Evolutionary conservation across 179 eudicot species (phyloP).

Genomic region (Heliamphora pulchella): DNA sequence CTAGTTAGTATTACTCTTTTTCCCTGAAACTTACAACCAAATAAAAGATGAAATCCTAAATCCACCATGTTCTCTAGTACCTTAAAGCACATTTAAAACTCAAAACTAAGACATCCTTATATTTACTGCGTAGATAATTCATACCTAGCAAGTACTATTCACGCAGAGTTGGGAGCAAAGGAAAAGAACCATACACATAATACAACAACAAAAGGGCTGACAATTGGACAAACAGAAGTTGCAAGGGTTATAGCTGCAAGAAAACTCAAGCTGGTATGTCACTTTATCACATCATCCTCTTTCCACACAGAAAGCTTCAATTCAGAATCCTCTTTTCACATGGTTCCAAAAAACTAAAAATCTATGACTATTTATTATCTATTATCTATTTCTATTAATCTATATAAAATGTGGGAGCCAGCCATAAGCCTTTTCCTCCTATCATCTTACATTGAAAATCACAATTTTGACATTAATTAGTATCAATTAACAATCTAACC

Average conservation of each 20-base stretch:
- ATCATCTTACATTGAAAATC: no score
- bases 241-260: not conserved
- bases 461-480: no score
- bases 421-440: no score
- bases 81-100: not conserved
- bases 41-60: not conserved
- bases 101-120: not conserved
- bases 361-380: no score
- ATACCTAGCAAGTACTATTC: not conserved
- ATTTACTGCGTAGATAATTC: not conserved
- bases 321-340: not conserved
- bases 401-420: no score
- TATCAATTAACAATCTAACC: no score
- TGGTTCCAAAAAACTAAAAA: not conserved
- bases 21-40: not conserved
- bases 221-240: not conserved
- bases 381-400: no score
- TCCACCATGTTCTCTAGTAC: not conserved
- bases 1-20: not conserved
- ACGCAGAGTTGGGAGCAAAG: not conserved
- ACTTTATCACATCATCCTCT: not conserved
- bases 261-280: not conserved
- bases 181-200: not conserved
- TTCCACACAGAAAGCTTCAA: not conserved
- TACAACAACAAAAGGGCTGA: not conserved